Conservation (phyloP, 177 flowering plant genomes). For the Vitis hybrid region DNA sequence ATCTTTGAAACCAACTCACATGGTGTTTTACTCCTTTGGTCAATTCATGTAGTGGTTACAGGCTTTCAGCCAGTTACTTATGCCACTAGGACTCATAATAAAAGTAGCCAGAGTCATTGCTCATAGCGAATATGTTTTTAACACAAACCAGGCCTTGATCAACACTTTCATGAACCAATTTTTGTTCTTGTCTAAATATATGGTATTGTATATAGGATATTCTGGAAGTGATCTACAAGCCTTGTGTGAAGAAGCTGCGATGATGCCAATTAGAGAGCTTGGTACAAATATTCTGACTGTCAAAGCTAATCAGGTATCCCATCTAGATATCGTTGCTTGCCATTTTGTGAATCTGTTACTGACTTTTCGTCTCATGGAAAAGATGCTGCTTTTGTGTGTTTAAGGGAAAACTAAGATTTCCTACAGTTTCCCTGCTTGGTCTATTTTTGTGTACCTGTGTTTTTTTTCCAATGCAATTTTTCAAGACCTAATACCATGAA, state of each 20-base stretch:
- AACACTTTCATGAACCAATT: neutral
- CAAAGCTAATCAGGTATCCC: constrained; percentile 76
- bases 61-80: neutral
- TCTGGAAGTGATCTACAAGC: constrained; percentile 99
- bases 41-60: neutral
- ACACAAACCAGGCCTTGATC: neutral
- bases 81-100: neutral
- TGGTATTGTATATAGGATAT: constrained; percentile 54
- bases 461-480: no score
- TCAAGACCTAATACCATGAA: no score
- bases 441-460: no score
- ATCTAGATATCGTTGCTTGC: neutral
- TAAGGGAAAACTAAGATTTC: neutral
- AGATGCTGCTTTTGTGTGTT: neutral
- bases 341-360: neutral
- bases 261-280: constrained; percentile 99
- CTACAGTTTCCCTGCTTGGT: no score
- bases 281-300: constrained; percentile 84
- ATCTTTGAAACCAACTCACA: no score
- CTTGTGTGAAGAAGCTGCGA: constrained; percentile 98
- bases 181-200: neutral
- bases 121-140: no score
- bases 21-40: neutral
- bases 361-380: neutral
- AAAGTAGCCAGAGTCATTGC: neutral